Percentiles rank a stretch among this genome's conserved stretches.
phyloP scores from a whole-genome alignment of 345 rosid species.

The Eutrema yunnanense region DNA sequence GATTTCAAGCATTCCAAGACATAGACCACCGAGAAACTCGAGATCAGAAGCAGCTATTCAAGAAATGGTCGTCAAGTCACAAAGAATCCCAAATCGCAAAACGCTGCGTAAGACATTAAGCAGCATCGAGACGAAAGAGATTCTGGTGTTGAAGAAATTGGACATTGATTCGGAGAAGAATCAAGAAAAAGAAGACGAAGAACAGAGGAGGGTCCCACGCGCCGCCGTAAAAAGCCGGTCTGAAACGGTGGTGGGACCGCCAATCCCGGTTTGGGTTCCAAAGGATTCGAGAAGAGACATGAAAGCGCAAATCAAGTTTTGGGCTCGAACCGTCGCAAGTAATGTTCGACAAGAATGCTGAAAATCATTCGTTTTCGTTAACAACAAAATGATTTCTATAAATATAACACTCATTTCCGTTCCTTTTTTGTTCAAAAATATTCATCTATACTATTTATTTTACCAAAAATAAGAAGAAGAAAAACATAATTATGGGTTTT shows the following conservation, averaged over 20 bases:
- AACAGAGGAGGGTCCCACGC: slow-evolving; percentile 4
- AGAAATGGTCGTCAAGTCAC: neutral
- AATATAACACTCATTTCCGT: slow-evolving; percentile 2
- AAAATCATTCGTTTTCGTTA: neutral
- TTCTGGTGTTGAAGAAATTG: slow-evolving; percentile 43
- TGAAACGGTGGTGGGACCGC: slow-evolving; percentile 34
- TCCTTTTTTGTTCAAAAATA: neutral
- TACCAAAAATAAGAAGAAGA: neutral
- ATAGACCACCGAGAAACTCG: slow-evolving; percentile 41
- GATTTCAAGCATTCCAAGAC: slow-evolving; percentile 32
- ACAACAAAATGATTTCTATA: slow-evolving; percentile 6
- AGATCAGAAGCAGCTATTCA: slow-evolving; percentile 30
- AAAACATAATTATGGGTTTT: neutral
- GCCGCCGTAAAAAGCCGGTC: slow-evolving; percentile 29
- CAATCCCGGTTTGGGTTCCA: slow-evolving; percentile 37
- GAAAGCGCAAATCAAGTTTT: slow-evolving; percentile 63
- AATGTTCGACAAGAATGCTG: slow-evolving; percentile 51
- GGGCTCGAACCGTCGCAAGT: slow-evolving; percentile 75
- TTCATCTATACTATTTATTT: neutral
- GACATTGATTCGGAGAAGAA: slow-evolving; percentile 38
- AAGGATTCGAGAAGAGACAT: slow-evolving; percentile 41
- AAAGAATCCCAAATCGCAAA: slow-evolving; percentile 4
- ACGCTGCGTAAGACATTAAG: slow-evolving; percentile 37
- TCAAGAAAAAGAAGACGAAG: slow-evolving; percentile 25
- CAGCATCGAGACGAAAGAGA: slow-evolving; percentile 42